These are phyloP conservation scores for Porodaedalea pini DNA, from an alignment of 1,284 basidiomycete genomes.

Conservation along the genomic window DNA sequence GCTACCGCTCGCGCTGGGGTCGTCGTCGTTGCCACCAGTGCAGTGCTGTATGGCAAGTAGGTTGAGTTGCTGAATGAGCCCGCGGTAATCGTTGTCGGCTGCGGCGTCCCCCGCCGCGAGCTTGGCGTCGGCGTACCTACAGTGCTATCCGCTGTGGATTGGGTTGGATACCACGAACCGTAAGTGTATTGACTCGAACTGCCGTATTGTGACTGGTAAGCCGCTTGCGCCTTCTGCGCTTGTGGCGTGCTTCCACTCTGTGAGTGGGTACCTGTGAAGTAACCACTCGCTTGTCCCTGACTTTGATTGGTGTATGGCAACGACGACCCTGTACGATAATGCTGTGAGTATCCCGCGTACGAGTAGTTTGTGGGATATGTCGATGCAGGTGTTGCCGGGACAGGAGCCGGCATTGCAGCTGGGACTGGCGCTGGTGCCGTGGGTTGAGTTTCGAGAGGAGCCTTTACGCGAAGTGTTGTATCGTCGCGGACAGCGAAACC, in stretches of 20 bases:
- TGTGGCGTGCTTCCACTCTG: constrained; percentile 12
- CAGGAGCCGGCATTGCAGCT: constrained; percentile 22
- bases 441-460: constrained; percentile 32
- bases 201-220: constrained; percentile 4
- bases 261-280: constrained; percentile 2
- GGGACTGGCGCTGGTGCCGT: constrained; percentile 33
- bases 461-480: constrained; percentile 59
- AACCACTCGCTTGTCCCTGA: neutral
- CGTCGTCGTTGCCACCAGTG: constrained; percentile 7
- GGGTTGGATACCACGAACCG: constrained; percentile 8
- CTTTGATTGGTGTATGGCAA: neutral
- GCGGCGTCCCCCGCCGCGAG: constrained; percentile 14
- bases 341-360: constrained; percentile 9
- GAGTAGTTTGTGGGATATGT: constrained; percentile 21
- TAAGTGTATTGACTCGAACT: constrained; percentile 13
- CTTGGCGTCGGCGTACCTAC: constrained; percentile 9
- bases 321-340: constrained; percentile 4
- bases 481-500: constrained; percentile 66
- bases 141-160: neutral
- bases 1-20: constrained; percentile 18
- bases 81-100: constrained; percentile 5
- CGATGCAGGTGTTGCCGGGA: constrained; percentile 27
- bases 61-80: constrained; percentile 1
- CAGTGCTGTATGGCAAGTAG: constrained; percentile 12
- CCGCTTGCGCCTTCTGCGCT: constrained; percentile 1